A percentile compares a stretch with the other conserved stretches of the same genome.
phyloP scores from a whole-genome alignment of 768 basidiomycete genomes.

The Phylloporus scabripes region DNA sequence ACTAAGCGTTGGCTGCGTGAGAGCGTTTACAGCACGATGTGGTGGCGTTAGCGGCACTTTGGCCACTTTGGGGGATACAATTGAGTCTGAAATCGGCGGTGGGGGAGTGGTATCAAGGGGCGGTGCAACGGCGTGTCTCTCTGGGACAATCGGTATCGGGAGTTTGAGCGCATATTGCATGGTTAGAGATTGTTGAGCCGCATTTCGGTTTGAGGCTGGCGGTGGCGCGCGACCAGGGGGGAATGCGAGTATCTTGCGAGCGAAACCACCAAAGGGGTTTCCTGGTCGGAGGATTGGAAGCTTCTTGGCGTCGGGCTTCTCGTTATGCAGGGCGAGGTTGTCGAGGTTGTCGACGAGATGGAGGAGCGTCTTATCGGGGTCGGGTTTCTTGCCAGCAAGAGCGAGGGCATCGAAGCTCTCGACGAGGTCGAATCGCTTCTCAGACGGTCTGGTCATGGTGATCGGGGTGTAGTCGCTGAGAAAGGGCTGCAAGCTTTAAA shows the following conservation, averaged over 20 bases:
- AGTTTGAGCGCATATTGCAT: slow-evolving; percentile 21
- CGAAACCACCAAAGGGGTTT: slow-evolving; percentile 47
- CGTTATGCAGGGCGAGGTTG: no score
- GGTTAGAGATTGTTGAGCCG: slow-evolving; percentile 15
- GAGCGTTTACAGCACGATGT: slow-evolving; percentile 1
- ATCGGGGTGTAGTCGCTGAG: neutral
- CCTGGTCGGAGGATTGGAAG: neutral
- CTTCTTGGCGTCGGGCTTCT: no score
- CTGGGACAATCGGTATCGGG: slow-evolving; percentile 7
- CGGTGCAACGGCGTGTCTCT: slow-evolving; percentile 15
- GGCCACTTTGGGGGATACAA: slow-evolving; percentile 9
- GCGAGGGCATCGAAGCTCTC: slow-evolving; percentile 31
- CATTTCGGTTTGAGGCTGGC: slow-evolving; percentile 6
- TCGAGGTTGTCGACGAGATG: neutral
- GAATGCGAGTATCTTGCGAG: slow-evolving; percentile 9
- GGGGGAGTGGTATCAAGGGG: slow-evolving; percentile 16
- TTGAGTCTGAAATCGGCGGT: slow-evolving; percentile 33
- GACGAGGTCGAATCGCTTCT: slow-evolving; percentile 25
- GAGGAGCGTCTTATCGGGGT: slow-evolving; percentile 7
- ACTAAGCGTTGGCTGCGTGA: slow-evolving; percentile 8
- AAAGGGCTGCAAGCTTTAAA: slow-evolving; percentile 10
- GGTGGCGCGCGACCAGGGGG: neutral
- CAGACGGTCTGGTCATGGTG: slow-evolving; percentile 21
- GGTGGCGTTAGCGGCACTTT: slow-evolving; percentile 1
- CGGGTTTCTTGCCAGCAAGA: slow-evolving; percentile 20